Conservation (phyloP, 805 yeast species). For the Candida maltosa region DNA sequence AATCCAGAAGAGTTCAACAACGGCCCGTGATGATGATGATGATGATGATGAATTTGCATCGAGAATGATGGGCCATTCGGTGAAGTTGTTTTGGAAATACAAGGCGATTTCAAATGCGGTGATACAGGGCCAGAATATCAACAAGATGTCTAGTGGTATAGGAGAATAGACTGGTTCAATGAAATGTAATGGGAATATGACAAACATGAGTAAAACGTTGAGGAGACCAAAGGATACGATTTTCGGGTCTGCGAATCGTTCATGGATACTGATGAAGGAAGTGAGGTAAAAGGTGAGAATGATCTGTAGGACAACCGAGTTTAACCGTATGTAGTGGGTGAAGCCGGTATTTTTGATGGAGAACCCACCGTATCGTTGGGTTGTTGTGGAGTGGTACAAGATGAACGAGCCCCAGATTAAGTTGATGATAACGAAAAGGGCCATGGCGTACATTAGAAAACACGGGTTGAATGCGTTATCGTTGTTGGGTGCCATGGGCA, state of each 20-base stretch:
- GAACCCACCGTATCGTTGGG: conserved; percentile 13
- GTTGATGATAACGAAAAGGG: conserved; percentile 8
- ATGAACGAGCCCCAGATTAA: conserved; percentile 7
- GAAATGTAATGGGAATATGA: conserved; percentile 24
- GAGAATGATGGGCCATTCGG: conserved; percentile 19
- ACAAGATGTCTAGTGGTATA: conserved; percentile 17
- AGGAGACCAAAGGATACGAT: conserved; percentile 13
- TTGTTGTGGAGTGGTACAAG: background rate
- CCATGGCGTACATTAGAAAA: conserved; percentile 16
- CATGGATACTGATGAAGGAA: conserved; percentile 16
- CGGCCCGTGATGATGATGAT: too few relatives aligned
- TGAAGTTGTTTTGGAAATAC: conserved; percentile 23
- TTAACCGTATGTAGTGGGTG: conserved; percentile 17
- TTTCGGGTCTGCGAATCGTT: conserved; percentile 19
- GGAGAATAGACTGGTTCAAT: conserved; percentile 20
- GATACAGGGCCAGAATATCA: conserved; percentile 28
- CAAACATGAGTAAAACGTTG: conserved; percentile 7
- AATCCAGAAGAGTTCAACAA: conserved; percentile 24
- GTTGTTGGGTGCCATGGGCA: conserved; percentile 19
- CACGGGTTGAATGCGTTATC: conserved; percentile 36
- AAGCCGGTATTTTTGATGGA: conserved; percentile 23
- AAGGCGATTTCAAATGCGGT: conserved; percentile 15
- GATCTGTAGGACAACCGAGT: conserved; percentile 16
- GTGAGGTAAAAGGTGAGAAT: conserved; percentile 13
- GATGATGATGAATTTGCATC: conserved; percentile 1